A percentile compares a stretch with the other conserved stretches of the same genome.
Evolutionary conservation across 1,284 basidiomycete species (phyloP).

Genomic region (Apiotrichum sp.): DNA sequence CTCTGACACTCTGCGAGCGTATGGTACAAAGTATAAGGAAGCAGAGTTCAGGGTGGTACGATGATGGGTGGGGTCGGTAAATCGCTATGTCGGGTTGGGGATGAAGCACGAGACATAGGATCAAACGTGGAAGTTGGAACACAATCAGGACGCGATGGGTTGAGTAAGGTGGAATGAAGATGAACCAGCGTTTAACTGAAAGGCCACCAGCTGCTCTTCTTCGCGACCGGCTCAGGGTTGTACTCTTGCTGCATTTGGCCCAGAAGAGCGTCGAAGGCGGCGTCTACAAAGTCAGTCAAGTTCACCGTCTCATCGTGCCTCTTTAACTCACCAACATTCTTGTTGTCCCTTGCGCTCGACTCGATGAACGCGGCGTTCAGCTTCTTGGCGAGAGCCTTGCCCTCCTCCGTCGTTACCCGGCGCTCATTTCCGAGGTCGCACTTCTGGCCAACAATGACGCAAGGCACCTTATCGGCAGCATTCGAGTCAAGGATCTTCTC

Average conservation of each 20-base stretch:
- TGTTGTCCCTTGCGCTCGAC: slow-evolving; percentile 79
- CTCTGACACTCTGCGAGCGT: slow-evolving; percentile 1
- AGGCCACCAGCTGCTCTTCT: slow-evolving; percentile 41
- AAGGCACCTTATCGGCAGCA: slow-evolving; percentile 81
- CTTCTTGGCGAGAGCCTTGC: slow-evolving; percentile 64
- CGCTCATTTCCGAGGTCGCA: slow-evolving; percentile 61
- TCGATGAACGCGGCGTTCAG: slow-evolving; percentile 77
- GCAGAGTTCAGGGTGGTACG: neutral
- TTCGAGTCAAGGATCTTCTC: slow-evolving; percentile 97
- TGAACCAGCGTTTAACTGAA: slow-evolving; percentile 3
- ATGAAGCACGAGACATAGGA: no score
- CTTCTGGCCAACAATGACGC: slow-evolving; percentile 95
- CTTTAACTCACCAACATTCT: slow-evolving; percentile 72
- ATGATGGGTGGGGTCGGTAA: neutral
- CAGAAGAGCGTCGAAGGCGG: slow-evolving; percentile 82
- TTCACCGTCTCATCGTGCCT: neutral
- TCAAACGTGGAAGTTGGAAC: no score
- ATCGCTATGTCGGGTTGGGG: no score
- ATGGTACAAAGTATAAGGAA: slow-evolving; percentile 2
- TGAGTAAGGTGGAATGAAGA: no score
- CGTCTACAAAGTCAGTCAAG: slow-evolving; percentile 51
- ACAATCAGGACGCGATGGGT: no score
- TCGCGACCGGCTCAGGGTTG: slow-evolving; percentile 44
- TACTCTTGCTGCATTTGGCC: slow-evolving; percentile 60
- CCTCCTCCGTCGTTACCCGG: slow-evolving; percentile 70